Evolutionary conservation across 2,329 filamentous ascomycete species (phyloP), one percentile per base, ranked within the genome.

Genomic region (Phoma herbarum): DNA sequence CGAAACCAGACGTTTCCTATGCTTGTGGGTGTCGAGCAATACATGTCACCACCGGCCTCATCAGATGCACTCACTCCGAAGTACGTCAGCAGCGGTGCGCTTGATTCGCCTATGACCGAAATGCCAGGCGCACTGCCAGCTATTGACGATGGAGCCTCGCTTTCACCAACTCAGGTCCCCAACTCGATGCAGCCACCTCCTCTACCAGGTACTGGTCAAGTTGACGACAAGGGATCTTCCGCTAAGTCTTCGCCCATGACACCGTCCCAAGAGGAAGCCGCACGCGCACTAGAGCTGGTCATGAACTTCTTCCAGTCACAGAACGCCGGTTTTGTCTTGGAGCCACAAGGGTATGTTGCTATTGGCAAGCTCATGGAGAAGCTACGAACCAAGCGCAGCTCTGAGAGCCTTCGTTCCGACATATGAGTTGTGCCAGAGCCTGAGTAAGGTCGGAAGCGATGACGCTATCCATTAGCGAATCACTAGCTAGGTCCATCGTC

Each of bases 281-380:
- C 91, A 39, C 85, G 87, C 50, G 94, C 93, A 1, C 84, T 96
- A 5, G 89, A 94, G 69, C 88, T 93, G 2, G 86, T 97, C 20
- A 85, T 96, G 74, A 89, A 80, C 59, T 97, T 94, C 72, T 90
- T 97, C 74, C 85, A 92, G 67, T 88, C 88, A 60, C 86, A 90
- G 65, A 87, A 88, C 0, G 81, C 77, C 20, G 89, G 87, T 1
- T 85, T 92, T 31, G 86, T 91, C 16, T 87, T 91, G 14, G 91
- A 95, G 70, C 85, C 91, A 44, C 85, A 86, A 68, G 93, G 97
- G 62, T 93, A 90, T 74, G 77, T 91, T 63, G 86, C 88, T 3
- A 88, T 97, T 47, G 84, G 92, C n/a, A 92, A 92, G 73, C 80
- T 97, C 63, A 93, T 93, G 75, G 90, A 96, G 76, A 96, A 94